phyloP scores from a whole-genome alignment of 169 alveolate species.

The Neospora caninum region DNA sequence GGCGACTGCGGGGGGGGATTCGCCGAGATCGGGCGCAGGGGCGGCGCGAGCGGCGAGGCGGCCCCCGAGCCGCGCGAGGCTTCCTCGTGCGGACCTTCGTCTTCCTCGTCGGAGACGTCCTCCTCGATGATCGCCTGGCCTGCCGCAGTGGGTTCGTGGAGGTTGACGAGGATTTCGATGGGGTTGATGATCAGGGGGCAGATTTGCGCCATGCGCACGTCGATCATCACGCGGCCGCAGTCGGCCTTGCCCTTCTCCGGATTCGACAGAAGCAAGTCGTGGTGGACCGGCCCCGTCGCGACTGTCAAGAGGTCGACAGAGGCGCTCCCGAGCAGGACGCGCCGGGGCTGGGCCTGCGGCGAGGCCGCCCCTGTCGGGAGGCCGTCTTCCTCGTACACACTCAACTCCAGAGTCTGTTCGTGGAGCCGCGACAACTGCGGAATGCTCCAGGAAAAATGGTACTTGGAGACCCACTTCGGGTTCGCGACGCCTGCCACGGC shows the following conservation, averaged over 20 bases:
- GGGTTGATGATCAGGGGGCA: slow-evolving; percentile 69
- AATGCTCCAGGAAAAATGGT: not conserved
- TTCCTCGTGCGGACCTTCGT: not conserved
- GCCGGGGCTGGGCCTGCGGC: not conserved
- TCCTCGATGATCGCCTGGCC: not conserved
- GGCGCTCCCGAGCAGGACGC: slow-evolving; percentile 44
- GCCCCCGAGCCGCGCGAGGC: too few relatives aligned
- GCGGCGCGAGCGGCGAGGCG: too few relatives aligned
- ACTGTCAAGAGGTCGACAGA: slow-evolving; percentile 54
- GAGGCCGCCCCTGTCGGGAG: not conserved
- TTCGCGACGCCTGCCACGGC: not conserved
- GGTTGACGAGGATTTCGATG: slow-evolving; percentile 54
- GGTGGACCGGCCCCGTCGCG: slow-evolving; percentile 71
- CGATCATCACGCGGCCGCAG: slow-evolving; percentile 62
- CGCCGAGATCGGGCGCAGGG: too few relatives aligned
- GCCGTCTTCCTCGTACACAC: not conserved
- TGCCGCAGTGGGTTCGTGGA: slow-evolving; percentile 22
- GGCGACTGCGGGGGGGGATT: not conserved
- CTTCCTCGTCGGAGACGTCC: not conserved
- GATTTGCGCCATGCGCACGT: slow-evolving; percentile 67
- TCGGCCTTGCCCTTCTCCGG: slow-evolving; percentile 34
- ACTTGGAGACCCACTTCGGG: not conserved
- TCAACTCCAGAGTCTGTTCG: not conserved
- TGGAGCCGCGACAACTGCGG: not conserved
- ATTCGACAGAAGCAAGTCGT: slow-evolving; percentile 57